Conservation (phyloP, 2,329 filamentous ascomycete species). For the Piedraia hortae region DNA sequence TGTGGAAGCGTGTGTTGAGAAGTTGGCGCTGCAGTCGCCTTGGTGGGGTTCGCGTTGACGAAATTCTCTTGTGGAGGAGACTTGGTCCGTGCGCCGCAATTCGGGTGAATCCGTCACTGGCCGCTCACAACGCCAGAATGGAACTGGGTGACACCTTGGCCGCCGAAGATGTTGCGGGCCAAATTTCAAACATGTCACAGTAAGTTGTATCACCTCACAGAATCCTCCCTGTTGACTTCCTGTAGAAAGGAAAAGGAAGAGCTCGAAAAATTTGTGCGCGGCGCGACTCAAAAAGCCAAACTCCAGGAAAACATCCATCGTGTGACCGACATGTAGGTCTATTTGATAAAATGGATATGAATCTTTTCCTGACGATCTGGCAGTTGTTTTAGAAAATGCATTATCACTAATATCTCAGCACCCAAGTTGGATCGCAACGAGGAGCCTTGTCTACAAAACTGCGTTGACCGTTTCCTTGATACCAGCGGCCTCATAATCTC, state of each 20-base stretch:
- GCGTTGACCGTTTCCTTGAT: conserved; percentile 82
- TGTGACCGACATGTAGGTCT: conserved; percentile 5
- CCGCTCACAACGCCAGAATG: too few relatives aligned
- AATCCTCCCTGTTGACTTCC: not conserved
- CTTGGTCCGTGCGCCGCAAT: too few relatives aligned
- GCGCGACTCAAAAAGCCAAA: conserved; percentile 38
- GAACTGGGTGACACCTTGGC: too few relatives aligned
- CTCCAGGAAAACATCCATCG: conserved; percentile 23
- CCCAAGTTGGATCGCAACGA: conserved; percentile 49
- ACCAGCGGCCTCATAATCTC: conserved; percentile 61
- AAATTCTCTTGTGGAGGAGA: too few relatives aligned
- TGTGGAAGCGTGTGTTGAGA: too few relatives aligned
- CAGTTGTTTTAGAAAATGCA: conserved; percentile 86
- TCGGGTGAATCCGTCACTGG: too few relatives aligned
- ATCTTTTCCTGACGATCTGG: conserved; percentile 19
- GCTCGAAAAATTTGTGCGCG: conserved; percentile 49
- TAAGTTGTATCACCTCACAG: too few relatives aligned
- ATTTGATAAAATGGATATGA: conserved; percentile 21
- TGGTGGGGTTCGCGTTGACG: too few relatives aligned
- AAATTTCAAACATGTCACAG: too few relatives aligned
- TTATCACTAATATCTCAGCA: conserved; percentile 43
- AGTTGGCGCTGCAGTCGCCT: too few relatives aligned
- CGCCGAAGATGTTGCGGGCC: too few relatives aligned
- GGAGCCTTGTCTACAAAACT: conserved; percentile 68
- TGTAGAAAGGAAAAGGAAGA: conserved; percentile 23